Base-by-base conservation (phyloP, 2,329 filamentous ascomycete genomes). In the Fusarium marasasianum region DNA sequence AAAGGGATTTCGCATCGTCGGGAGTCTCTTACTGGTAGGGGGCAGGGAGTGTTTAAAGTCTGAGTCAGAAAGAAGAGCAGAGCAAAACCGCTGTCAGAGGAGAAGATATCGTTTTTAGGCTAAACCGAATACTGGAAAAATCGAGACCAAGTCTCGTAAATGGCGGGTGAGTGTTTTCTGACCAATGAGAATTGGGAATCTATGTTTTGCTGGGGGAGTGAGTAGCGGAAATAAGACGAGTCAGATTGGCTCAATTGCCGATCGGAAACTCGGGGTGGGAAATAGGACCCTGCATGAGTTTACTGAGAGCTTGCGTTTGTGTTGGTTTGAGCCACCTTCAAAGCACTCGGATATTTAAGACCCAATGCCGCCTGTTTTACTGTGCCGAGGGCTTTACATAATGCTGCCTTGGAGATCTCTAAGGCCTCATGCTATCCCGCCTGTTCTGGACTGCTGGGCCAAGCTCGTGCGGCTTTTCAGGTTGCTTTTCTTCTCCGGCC, bases 241-340 rank as follows among this genome's bases (percentile, higher is more conserved):
- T 66, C 65, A 72, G 53, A 63, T 57, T 58, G 31, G 38, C 55
- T 62, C 66, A 73, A 75, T 76, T 77, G 47, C 71, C 72, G 75
- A 76, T 71, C 62, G 58, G 58, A 26, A 66, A 59, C 56, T 69
- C 26, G 58, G 63, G 51, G 29, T 18, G 50, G 37, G 53, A 43
- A 37, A 56, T 44, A 38, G 58, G 75, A 63, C 75, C 75, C 73
- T 77, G 75, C 72, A 77, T 71, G 63, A 41, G 29, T 60, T 45
- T 26, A 35, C 40, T 47, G 40, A 55, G 37, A 43, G 57, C 45
- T 38, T 60, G 62, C 35, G 13, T 44, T 48, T 55, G 26, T 59
- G 51, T 61, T 71, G 53, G 51, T 63, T 58, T 55, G 54, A 47
- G 55, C 64, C 41, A 53, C 57, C 57, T 57, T 67, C 47, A 51